Conservation (phyloP, 345 rosid species). For the Salix viminalis region DNA sequence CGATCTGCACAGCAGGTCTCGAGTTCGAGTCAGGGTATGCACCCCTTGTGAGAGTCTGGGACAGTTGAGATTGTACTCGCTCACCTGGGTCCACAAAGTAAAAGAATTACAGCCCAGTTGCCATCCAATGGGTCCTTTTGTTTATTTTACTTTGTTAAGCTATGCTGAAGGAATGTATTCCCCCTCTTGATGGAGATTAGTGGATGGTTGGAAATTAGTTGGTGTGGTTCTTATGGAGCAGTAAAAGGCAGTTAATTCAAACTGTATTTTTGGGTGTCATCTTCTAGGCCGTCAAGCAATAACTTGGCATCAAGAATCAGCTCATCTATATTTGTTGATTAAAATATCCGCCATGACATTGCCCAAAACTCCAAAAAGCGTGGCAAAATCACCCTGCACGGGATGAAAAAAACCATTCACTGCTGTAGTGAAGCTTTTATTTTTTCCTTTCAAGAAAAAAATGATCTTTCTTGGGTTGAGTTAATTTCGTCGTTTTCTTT, state of each 20-base stretch:
- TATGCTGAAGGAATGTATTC: not conserved
- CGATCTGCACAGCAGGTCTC: no score
- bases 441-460: no score
- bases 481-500: no score
- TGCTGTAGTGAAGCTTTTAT: no score
- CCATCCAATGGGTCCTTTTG: not conserved
- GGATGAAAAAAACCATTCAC: no score
- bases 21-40: no score
- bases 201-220: not conserved
- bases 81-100: no score
- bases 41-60: no score
- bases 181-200: not conserved
- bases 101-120: not conserved
- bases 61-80: no score
- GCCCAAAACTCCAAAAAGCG: no score
- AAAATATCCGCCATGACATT: not conserved
- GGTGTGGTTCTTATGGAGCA: not conserved
- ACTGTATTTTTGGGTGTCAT: not conserved
- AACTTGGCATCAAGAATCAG: not conserved
- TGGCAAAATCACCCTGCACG: no score
- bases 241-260: not conserved
- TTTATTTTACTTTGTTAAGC: not conserved
- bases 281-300: not conserved
- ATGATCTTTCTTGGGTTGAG: no score
- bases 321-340: not conserved